Evolutionary conservation across 2,329 filamentous ascomycete species (phyloP), one percentile per base, ranked within the genome.

Genomic region (Amauroascus niger): DNA sequence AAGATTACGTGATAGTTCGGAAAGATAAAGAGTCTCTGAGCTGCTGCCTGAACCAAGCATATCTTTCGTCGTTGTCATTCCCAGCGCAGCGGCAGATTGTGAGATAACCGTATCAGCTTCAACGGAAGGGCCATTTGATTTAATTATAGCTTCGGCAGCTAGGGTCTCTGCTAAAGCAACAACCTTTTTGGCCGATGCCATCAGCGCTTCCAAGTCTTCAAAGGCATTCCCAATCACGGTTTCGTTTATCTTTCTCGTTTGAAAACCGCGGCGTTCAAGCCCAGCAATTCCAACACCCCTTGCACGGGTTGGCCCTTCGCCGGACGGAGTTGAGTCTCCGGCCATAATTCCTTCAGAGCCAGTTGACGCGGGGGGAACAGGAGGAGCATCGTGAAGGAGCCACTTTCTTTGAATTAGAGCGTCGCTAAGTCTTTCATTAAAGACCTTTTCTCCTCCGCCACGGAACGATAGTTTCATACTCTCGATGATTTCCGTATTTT

Each of bases 151-250:
- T 64, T 90, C 86, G 11, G 81, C 77, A 1, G 88, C 83, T 61
- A 97, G 91, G 14, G 83, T 83, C 69, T 97, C 91, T 0, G 93
- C 93, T 40, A 98, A 82, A 4, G 89, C 88, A 49, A 97, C 85
- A 47, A 98, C 88, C 66, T 98, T 88, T 66, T 97, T 96, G 4
- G 93, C 93, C 2, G 91, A 96, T 2, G 90, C 88, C 91, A 97
- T 98, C 35, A 98, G 76, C 2, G 93, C 90, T 66, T 97, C 91
- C 0, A 98, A 79, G 64, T 98, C 93, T 66, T 96, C 91, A 63
- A 98, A 98, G 0, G 93, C 90, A 59, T 81, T 89, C 24, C 91
- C 91, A 59, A 98, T 95, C 48, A 96, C 84, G 8, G 88, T 72
- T 68, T 96, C 89, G 62, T 96, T 97, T 68, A 95, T 95, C 71